Evolutionary conservation across 2,329 filamentous ascomycete genomes (phyloP).

Genomic region (Zasmidium citrigriseum): DNA sequence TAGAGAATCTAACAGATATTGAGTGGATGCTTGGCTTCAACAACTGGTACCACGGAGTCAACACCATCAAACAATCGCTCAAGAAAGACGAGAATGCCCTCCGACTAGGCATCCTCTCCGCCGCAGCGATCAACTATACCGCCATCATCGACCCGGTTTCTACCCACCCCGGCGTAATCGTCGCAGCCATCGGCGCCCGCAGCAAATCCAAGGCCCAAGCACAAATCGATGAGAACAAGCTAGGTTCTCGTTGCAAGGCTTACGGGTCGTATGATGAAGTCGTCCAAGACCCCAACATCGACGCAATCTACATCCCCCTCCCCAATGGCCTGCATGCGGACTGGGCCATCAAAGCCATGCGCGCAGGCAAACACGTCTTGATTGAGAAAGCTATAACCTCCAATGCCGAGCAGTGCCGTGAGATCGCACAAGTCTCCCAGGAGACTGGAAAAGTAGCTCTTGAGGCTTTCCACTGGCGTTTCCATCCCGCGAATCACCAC

Average conservation of each 20-base stretch:
- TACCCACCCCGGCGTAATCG: constrained; percentile 12
- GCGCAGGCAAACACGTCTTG: constrained; percentile 55
- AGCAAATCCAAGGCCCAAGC: constrained; percentile 9
- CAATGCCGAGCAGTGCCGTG: constrained; percentile 48
- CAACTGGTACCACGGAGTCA: constrained; percentile 1
- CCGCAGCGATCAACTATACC: constrained; percentile 14
- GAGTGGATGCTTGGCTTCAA: neutral
- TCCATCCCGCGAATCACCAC: constrained; percentile 43
- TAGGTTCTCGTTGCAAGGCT: constrained; percentile 16
- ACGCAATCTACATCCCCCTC: constrained; percentile 54
- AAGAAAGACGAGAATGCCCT: neutral
- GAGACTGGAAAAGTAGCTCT: constrained; percentile 49
- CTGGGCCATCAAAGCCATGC: constrained; percentile 51
- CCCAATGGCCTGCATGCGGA: constrained; percentile 43
- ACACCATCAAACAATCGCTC: neutral
- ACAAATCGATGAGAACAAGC: constrained; percentile 13
- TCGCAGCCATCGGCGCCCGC: constrained; percentile 14
- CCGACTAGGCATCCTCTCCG: constrained; percentile 14
- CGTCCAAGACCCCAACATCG: constrained; percentile 45
- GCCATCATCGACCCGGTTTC: constrained; percentile 17
- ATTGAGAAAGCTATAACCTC: constrained; percentile 54
- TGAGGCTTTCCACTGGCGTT: constrained; percentile 52
- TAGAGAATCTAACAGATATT: neutral
- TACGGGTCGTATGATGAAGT: constrained; percentile 32
- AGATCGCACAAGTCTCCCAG: constrained; percentile 29